Percentiles rank a stretch among this genome's conserved stretches.
phyloP scores from a whole-genome alignment of 352 stramenopile genomes.

The Globisporangium splendens region DNA sequence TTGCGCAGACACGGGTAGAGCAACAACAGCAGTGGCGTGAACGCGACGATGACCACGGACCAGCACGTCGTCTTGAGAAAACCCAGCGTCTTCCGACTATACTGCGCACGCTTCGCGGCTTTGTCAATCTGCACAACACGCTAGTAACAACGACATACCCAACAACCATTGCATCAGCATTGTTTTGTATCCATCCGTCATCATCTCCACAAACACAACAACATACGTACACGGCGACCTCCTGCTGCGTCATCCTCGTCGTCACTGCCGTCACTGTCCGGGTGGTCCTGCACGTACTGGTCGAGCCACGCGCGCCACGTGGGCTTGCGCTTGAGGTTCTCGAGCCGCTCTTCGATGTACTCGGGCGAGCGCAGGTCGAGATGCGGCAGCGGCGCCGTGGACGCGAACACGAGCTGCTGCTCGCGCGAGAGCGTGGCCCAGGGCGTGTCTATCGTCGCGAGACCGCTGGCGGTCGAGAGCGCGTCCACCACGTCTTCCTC shows the following conservation, averaged over 20 bases:
- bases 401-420: slow-evolving; percentile 4
- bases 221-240: background rate
- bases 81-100: slow-evolving; percentile 11
- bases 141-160: background rate
- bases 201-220: background rate
- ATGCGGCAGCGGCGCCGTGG: slow-evolving; percentile 29
- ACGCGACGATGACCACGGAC: slow-evolving; percentile 43
- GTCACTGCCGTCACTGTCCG: slow-evolving; percentile 35
- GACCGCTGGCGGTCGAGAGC: background rate
- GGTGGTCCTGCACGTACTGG: slow-evolving; percentile 61
- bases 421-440: slow-evolving; percentile 20
- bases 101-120: background rate
- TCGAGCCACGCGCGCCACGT: slow-evolving; percentile 64
- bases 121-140: slow-evolving; percentile 13
- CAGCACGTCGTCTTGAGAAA: slow-evolving; percentile 54
- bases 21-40: slow-evolving; percentile 61
- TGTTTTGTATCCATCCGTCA: background rate
- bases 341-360: slow-evolving; percentile 80
- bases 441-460: background rate
- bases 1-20: slow-evolving; percentile 48
- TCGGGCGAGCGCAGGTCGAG: slow-evolving; percentile 74
- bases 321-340: slow-evolving; percentile 81
- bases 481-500: slow-evolving; percentile 30
- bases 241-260: slow-evolving; percentile 8
- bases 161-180: background rate